Percentiles rank a stretch among this genome's conserved stretches.
phyloP scores from a whole-genome alignment of 768 basidiomycete genomes.

The Scleroderma citrinum region DNA sequence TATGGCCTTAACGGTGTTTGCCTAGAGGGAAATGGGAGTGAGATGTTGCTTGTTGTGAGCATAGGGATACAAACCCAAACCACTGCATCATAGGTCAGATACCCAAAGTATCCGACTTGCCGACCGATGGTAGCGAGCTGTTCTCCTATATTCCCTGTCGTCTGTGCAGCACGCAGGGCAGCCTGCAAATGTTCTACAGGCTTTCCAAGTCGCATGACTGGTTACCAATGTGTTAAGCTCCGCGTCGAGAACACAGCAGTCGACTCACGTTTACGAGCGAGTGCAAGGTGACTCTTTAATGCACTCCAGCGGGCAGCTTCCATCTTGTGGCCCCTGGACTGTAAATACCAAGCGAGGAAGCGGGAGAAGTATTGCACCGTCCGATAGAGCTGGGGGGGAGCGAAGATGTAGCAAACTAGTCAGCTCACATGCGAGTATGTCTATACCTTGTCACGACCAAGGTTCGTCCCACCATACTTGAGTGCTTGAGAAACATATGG shows the following conservation, averaged over 20 bases:
- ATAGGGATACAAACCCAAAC: conserved; percentile 64
- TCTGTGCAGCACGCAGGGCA: conserved; percentile 64
- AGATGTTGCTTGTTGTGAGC: background rate
- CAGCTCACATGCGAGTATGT: conserved; percentile 3
- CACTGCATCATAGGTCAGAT: conserved; percentile 75
- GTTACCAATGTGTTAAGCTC: conserved; percentile 2
- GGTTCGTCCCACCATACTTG: conserved; percentile 72
- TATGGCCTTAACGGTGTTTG: conserved; percentile 61
- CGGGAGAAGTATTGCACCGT: conserved; percentile 87
- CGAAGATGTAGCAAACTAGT: background rate
- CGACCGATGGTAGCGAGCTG: conserved; percentile 73
- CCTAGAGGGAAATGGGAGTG: conserved; percentile 32
- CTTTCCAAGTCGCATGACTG: conserved; percentile 91
- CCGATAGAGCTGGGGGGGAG: conserved; percentile 64
- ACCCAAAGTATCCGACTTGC: conserved; percentile 87
- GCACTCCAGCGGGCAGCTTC: conserved; percentile 76
- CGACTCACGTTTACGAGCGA: conserved; percentile 71
- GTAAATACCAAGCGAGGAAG: conserved; percentile 79
- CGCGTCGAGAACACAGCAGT: background rate
- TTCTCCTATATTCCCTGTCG: conserved; percentile 54
- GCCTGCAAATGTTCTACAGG: conserved; percentile 92
- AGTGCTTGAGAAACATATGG: conserved; percentile 71
- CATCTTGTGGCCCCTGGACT: conserved; percentile 61
- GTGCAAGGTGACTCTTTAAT: conserved; percentile 79
- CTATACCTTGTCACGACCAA: conserved; percentile 85